Conservation (phyloP, 2,329 filamentous ascomycete species). For the Curvularia eragrostidis region DNA sequence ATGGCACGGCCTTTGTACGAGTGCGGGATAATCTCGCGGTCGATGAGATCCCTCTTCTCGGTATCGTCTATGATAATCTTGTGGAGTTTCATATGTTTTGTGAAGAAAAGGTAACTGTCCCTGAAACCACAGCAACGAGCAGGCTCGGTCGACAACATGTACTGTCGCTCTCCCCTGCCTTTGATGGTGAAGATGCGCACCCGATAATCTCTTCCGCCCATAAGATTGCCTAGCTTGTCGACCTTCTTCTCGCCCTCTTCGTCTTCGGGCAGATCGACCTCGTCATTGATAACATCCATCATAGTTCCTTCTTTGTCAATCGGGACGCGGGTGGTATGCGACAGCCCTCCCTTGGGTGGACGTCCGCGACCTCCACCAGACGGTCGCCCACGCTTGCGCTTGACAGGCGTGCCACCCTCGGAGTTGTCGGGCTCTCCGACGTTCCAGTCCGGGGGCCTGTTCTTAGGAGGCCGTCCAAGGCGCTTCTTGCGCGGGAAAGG, state of each 20-base stretch:
- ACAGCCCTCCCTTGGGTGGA: slow-evolving; percentile 71
- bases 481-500: slow-evolving; percentile 72
- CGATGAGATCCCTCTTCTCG: slow-evolving; percentile 97
- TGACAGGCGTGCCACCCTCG: slow-evolving; percentile 57
- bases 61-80: slow-evolving; percentile 98
- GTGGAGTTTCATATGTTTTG: slow-evolving; percentile 93
- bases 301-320: slow-evolving; percentile 94
- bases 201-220: slow-evolving; percentile 87
- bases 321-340: slow-evolving; percentile 80
- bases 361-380: slow-evolving; percentile 71
- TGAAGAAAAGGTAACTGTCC: slow-evolving; percentile 98
- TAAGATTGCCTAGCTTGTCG: slow-evolving; percentile 82
- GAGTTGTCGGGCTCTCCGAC: slow-evolving; percentile 60
- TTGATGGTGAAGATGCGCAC: slow-evolving; percentile 93
- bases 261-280: slow-evolving; percentile 87
- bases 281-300: slow-evolving; percentile 88
- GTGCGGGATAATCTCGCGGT: slow-evolving; percentile 92
- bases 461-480: slow-evolving; percentile 86
- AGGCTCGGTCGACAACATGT: slow-evolving; percentile 98
- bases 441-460: slow-evolving; percentile 77
- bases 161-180: slow-evolving; percentile 82
- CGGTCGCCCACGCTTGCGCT: slow-evolving; percentile 58
- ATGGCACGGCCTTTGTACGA: slow-evolving; percentile 98
- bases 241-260: slow-evolving; percentile 91
- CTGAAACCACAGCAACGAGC: slow-evolving; percentile 96